Evolutionary conservation across 2,329 filamentous ascomycete species (phyloP), one percentile per base, ranked within the genome.

Genomic region (Epichloe hybrida): DNA sequence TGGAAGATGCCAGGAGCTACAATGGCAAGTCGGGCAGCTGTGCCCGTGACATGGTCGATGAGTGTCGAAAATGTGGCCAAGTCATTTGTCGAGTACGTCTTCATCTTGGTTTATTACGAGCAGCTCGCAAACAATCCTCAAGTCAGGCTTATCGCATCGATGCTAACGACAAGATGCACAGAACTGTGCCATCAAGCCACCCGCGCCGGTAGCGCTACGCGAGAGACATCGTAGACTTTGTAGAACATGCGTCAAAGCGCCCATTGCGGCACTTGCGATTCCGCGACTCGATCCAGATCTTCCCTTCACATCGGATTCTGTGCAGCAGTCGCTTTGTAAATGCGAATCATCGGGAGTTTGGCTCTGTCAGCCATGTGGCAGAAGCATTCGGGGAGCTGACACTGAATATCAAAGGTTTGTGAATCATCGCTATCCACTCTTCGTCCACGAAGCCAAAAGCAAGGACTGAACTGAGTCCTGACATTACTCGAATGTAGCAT

Each of bases 131-230:
- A 31, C 41, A 12, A 11, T 17, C 11, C 4, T 42, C 35, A 15
- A 13, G n/a, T 17, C 34, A 8, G 23, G 23, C 52, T 31, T 50
- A n/a, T 27, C n/a, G n/a, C 43, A 36, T 35, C 20, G 21, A 47
- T 50, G 12, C 54, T 55, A 43, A 55, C 45, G 36, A n/a, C 15
- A 20, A 37, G 5, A 31, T 37, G 21, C 6, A 49, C 64, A 95
- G 88, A 97, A 97, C 59, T 97, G 91, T 67, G 83, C 84, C 5
- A 84, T 88, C 61, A 95, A 96, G 66, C 81, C 86, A 0, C 88
- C 88, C 0, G 79, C 84, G 3, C 73, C 76, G 2, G 71, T 75
- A 35, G 74, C 80, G 21, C 74, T 95, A 38, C 81, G 80, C 41
- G 79, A 84, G 54, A 82, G 91, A 39, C 84, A 94, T 63, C 85